A percentile compares a stretch with the other conserved stretches of the same genome.
These are phyloP conservation scores for Microthlaspi erraticum DNA, from an alignment of 345 rosid species.

Conservation along the genomic window DNA sequence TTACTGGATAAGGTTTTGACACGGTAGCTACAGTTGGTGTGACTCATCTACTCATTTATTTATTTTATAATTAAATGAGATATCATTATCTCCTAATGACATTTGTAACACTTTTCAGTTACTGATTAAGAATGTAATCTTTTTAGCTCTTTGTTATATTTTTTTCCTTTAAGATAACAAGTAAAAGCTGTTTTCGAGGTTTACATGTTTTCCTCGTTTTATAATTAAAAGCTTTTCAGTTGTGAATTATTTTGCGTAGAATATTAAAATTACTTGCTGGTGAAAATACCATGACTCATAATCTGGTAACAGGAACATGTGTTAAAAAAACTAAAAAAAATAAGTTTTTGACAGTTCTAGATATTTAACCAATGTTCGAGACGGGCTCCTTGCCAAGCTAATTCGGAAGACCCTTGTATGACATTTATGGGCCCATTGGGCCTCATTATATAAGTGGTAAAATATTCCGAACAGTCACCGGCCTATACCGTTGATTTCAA, in stretches of 20 bases:
- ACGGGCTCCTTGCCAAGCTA: constrained; percentile 25
- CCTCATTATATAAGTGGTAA: background rate
- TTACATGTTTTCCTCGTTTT: background rate
- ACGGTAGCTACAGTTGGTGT: constrained; percentile 44
- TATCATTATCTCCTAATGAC: too few relatives aligned
- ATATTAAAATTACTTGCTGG: too few relatives aligned
- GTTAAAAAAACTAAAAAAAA: too few relatives aligned
- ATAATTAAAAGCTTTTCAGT: too few relatives aligned
- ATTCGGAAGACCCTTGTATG: background rate
- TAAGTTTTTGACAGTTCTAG: too few relatives aligned
- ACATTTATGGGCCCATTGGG: constrained; percentile 19
- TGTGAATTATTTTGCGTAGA: too few relatives aligned
- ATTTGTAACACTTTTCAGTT: too few relatives aligned
- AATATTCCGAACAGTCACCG: too few relatives aligned
- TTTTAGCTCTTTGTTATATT: too few relatives aligned
- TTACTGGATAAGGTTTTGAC: constrained; percentile 61
- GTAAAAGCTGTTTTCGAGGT: background rate
- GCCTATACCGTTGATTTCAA: too few relatives aligned
- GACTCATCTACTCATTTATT: constrained; percentile 40
- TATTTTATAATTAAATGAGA: background rate
- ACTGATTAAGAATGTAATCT: background rate
- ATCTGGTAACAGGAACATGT: too few relatives aligned
- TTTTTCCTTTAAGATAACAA: background rate
- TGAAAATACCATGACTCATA: too few relatives aligned
- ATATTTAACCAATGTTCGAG: background rate